Evolutionary conservation across 176 grass and related monocot species (phyloP).

Genomic region (Oryza brachyantha): DNA sequence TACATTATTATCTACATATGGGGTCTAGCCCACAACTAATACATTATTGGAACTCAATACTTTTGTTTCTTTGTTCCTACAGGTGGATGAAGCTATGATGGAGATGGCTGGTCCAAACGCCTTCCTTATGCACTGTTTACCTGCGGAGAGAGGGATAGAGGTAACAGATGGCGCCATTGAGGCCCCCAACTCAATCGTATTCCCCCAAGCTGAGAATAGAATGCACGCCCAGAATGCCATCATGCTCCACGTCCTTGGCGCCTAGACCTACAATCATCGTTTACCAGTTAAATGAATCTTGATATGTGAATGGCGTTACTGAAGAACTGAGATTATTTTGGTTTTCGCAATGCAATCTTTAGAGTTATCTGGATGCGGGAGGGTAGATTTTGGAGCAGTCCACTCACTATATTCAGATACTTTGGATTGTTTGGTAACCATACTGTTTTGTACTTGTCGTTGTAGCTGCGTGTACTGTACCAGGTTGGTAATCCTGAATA

Average conservation of each 20-base stretch:
- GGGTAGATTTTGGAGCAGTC: neutral
- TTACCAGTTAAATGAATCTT: neutral
- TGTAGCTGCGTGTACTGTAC: constrained; percentile 17
- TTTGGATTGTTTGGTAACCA: neutral
- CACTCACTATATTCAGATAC: neutral
- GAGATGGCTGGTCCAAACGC: constrained; percentile 81
- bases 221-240: constrained; percentile 95
- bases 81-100: constrained; percentile 94
- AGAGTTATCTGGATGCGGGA: neutral
- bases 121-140: constrained; percentile 94
- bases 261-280: constrained; percentile 1
- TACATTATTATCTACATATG: neutral
- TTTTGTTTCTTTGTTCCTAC: constrained; percentile 8
- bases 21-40: neutral
- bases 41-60: neutral
- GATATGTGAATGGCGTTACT: constrained; percentile 8
- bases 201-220: constrained; percentile 91
- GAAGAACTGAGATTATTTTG: neutral
- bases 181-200: constrained; percentile 85
- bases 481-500: constrained; percentile 30
- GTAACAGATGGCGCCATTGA: constrained; percentile 80
- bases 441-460: neutral
- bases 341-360: neutral
- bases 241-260: constrained; percentile 84
- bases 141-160: constrained; percentile 89